A percentile compares a stretch with the other conserved stretches of the same genome.
These are phyloP conservation scores for Amauroascus niger DNA, from an alignment of 2,329 filamentous ascomycete species.

Conservation along the genomic window DNA sequence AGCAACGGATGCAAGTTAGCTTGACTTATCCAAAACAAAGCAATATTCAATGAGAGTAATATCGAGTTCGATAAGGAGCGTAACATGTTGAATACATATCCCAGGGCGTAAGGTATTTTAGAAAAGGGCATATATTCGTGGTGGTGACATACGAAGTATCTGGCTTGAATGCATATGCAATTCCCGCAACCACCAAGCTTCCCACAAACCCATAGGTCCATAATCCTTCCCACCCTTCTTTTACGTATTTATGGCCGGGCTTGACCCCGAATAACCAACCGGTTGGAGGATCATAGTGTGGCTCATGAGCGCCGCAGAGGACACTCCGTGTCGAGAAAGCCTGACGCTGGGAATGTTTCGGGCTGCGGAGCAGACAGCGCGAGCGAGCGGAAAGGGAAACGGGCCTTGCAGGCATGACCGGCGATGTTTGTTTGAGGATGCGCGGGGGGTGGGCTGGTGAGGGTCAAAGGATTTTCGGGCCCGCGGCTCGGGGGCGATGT, in stretches of 20 bases:
- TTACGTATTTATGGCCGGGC: slow-evolving; percentile 89
- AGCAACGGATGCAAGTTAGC: not conserved
- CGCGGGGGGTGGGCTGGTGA: not conserved
- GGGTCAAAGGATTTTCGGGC: slow-evolving; percentile 8
- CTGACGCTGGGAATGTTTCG: slow-evolving; percentile 26
- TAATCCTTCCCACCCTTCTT: slow-evolving; percentile 89
- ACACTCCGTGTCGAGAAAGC: slow-evolving; percentile 34
- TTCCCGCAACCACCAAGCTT: slow-evolving; percentile 58
- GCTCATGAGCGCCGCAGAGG: slow-evolving; percentile 47
- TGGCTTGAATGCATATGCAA: slow-evolving; percentile 92
- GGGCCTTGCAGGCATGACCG: slow-evolving; percentile 31
- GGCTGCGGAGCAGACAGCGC: slow-evolving; percentile 30
- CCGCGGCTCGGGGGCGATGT: not conserved
- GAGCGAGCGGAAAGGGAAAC: slow-evolving; percentile 33
- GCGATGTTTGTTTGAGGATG: not conserved
- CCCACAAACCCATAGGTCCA: slow-evolving; percentile 80
- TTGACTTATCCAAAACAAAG: slow-evolving; percentile 19
- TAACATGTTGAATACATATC: not conserved
- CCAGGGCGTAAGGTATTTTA: not conserved
- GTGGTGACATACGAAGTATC: slow-evolving; percentile 82
- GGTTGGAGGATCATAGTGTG: slow-evolving; percentile 77
- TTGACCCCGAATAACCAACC: slow-evolving; percentile 93
- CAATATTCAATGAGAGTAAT: not conserved
- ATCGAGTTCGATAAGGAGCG: not conserved
- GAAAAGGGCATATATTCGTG: not conserved